A percentile compares a stretch with the other conserved stretches of the same genome.
Evolutionary conservation across 805 yeast species (phyloP).

Genomic region (Ogataea nakhonphanomensis): DNA sequence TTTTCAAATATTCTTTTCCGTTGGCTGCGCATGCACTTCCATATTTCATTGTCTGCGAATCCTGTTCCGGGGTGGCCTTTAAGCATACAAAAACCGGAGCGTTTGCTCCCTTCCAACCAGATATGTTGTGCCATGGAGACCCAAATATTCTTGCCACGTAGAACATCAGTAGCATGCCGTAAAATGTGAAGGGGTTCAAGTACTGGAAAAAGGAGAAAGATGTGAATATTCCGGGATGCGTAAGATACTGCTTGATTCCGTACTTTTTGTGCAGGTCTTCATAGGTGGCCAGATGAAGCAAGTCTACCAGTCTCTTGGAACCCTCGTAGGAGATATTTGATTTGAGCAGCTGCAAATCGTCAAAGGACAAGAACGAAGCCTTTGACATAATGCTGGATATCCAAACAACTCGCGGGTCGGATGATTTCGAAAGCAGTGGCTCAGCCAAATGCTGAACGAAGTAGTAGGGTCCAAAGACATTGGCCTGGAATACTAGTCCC

Average conservation of each 20-base stretch:
- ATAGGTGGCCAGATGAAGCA: conserved; percentile 73
- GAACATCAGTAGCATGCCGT: conserved; percentile 82
- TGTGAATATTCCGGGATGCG: conserved; percentile 93
- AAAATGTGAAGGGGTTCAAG: conserved; percentile 73
- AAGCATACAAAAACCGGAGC: conserved; percentile 72
- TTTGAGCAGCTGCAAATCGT: conserved; percentile 69
- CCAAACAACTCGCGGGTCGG: conserved; percentile 71
- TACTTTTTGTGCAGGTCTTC: conserved; percentile 41
- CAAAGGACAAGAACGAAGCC: conserved; percentile 66
- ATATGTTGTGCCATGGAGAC: conserved; percentile 83
- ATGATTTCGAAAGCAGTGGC: conserved; percentile 40
- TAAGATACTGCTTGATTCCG: conserved; percentile 68
- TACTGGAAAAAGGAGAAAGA: conserved; percentile 75
- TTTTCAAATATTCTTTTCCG: conserved; percentile 64
- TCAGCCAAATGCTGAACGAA: conserved; percentile 64
- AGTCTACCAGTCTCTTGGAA: conserved; percentile 82
- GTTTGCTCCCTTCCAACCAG: conserved; percentile 86
- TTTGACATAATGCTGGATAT: conserved; percentile 79
- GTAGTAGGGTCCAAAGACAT: conserved; percentile 95
- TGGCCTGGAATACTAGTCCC: conserved; percentile 90
- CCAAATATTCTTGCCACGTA: conserved; percentile 81
- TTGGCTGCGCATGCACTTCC: conserved; percentile 69
- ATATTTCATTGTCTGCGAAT: conserved; percentile 48
- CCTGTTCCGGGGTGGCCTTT: conserved; percentile 43
- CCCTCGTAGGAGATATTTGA: conserved; percentile 81